Conservation (phyloP, 2,329 filamentous ascomycete genomes). For the Neonectria faginata region DNA sequence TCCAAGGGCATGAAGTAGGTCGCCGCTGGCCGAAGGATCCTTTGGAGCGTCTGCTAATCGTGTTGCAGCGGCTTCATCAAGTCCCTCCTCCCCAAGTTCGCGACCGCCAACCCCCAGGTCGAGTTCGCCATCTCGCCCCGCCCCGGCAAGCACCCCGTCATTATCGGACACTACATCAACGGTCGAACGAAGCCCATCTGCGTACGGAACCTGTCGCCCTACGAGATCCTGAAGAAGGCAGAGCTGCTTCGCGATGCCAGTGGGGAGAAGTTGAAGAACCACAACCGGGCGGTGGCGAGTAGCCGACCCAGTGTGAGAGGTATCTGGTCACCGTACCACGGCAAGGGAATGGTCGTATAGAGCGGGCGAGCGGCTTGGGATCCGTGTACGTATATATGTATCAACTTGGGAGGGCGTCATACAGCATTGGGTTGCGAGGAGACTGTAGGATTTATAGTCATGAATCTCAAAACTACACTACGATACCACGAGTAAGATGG, state of each 20-base stretch:
- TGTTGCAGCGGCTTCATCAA: slow-evolving; percentile 80
- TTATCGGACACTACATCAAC: slow-evolving; percentile 93
- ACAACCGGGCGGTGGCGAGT: slow-evolving; percentile 73
- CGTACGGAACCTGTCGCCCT: slow-evolving; percentile 84
- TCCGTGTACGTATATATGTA: slow-evolving; percentile 47
- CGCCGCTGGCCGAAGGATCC: not conserved
- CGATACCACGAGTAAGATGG: not conserved
- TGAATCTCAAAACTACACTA: slow-evolving; percentile 35
- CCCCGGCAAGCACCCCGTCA: slow-evolving; percentile 88
- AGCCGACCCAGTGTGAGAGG: slow-evolving; percentile 75
- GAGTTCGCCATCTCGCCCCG: slow-evolving; percentile 93
- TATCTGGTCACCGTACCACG: slow-evolving; percentile 78
- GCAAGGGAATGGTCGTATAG: slow-evolving; percentile 67
- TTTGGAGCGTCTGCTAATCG: slow-evolving; percentile 42
- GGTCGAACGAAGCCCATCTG: slow-evolving; percentile 87
- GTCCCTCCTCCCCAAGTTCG: slow-evolving; percentile 80
- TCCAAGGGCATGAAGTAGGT: slow-evolving; percentile 93
- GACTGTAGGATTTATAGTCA: slow-evolving; percentile 44
- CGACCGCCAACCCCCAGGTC: slow-evolving; percentile 83
- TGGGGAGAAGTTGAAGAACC: slow-evolving; percentile 76
- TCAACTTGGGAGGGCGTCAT: slow-evolving; percentile 37
- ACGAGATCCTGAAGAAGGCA: slow-evolving; percentile 84
- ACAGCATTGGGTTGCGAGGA: slow-evolving; percentile 47
- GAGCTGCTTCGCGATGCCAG: slow-evolving; percentile 78
- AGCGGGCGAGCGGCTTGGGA: slow-evolving; percentile 14